phyloP scores from a whole-genome alignment of 768 basidiomycete genomes.

The Tylopilus intermedius region DNA sequence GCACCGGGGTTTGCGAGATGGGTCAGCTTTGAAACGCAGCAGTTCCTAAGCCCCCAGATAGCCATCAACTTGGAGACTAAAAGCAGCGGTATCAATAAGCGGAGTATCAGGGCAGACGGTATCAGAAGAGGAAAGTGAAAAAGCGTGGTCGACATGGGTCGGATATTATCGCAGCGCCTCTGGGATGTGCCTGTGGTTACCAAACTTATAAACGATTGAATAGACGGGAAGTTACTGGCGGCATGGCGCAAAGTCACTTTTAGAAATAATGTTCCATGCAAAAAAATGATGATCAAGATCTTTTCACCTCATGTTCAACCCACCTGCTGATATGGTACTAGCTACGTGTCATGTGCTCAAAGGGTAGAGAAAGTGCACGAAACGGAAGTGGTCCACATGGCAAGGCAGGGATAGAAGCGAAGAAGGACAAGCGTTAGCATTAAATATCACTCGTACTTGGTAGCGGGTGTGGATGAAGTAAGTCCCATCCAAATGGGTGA shows the following conservation, averaged over 20 bases:
- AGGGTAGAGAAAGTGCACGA: slow-evolving; percentile 19
- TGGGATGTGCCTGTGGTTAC: slow-evolving; percentile 23
- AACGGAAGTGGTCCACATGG: slow-evolving; percentile 25
- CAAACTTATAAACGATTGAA: slow-evolving; percentile 26
- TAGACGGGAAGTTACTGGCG: slow-evolving; percentile 22
- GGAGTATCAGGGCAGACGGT: slow-evolving; percentile 10
- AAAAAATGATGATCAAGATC: slow-evolving; percentile 26
- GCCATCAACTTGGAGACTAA: slow-evolving; percentile 10
- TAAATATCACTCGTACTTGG: slow-evolving; percentile 7
- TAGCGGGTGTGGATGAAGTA: slow-evolving; percentile 6
- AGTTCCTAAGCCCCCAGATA: slow-evolving; percentile 15
- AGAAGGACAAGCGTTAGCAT: slow-evolving; percentile 16
- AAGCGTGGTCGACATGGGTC: slow-evolving; percentile 23
- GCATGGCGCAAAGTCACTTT: slow-evolving; percentile 18
- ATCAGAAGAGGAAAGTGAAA: slow-evolving; percentile 18
- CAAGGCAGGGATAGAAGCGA: slow-evolving; percentile 23
- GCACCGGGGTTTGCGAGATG: slow-evolving; percentile 12
- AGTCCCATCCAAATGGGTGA: slow-evolving; percentile 5
- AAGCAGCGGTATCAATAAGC: slow-evolving; percentile 25
- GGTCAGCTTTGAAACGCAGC: slow-evolving; percentile 6
- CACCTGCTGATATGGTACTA: slow-evolving; percentile 28
- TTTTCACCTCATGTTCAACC: slow-evolving; percentile 29
- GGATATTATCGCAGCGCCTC: slow-evolving; percentile 30
- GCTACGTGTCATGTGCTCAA: slow-evolving; percentile 26
- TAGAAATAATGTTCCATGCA: slow-evolving; percentile 21